Base-by-base conservation (phyloP, 257 asterid genomes). In the Plantago ovata region DNA sequence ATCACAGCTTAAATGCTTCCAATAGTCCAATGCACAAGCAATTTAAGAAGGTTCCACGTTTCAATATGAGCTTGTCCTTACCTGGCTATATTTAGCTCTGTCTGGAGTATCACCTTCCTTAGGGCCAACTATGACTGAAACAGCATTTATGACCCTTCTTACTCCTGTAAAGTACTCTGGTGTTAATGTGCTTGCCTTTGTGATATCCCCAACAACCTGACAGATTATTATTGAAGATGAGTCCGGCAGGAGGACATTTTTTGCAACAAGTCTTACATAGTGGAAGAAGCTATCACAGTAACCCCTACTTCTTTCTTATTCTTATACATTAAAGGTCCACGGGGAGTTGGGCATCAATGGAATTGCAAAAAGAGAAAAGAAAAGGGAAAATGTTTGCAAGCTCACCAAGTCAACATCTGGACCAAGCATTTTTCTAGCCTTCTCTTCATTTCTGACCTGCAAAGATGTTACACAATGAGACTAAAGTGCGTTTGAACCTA, bases 41-140 rank as follows among this genome's bases (percentile, higher is more conserved):
- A 36, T 7, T 7, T 45, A 7, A 58, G 6, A 21, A 56, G n/a
- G 18, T 48, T 54, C 15, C 44, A 23, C 62, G n/a, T 55, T 38
- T 57, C 9, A 36, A 32, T 45, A 55, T 41, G 60, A 67, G 43
- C 40, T 47, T 10, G 15, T 41, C 45, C 42, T 16, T 73, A 87
- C 96, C 93, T 92, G 98, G 75, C 89, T 88, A 72, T 92, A 92
- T 71, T 92, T 92, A 61, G 83, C 95, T 79, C 96, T 82, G 58
- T 92, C 96, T 36, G 95, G 95, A 60, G 98, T 92, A 79, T 92
- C 98, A 55, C 98, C 98, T 79, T 92, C 98, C 81, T 88, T 92
- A 65, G 98, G 98, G 51, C 98, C 96, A 72, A 88, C 96, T 63
- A 92, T 92, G 73, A 78, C 96, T 33, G 98, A 92, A 73, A 69